phyloP scores from a whole-genome alignment of 2,329 filamentous ascomycete species.

The Nemania sp. region DNA sequence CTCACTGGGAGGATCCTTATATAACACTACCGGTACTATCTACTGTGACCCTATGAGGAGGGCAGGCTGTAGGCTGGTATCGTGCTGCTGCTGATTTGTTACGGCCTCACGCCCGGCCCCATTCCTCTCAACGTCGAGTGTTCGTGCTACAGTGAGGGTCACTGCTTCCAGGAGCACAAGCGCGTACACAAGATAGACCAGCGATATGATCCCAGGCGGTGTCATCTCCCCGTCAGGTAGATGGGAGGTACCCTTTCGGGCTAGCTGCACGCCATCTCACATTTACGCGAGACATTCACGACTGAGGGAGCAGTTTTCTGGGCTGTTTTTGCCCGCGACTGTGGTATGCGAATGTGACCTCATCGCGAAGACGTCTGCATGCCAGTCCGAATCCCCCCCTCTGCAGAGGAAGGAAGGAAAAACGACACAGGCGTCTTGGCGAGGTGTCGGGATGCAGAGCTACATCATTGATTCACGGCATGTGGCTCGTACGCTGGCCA shows the following conservation, averaged over 20 bases:
- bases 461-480: slow-evolving; percentile 1
- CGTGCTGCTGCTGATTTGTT: too few species aligned
- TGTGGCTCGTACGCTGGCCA: neutral
- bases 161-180: neutral
- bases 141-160: neutral
- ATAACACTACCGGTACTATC: too few species aligned
- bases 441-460: slow-evolving; percentile 17
- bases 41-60: too few species aligned
- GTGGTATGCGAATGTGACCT: neutral
- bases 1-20: neutral
- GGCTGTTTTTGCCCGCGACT: neutral
- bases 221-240: neutral
- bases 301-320: neutral
- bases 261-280: slow-evolving; percentile 20
- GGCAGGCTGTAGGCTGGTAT: too few species aligned
- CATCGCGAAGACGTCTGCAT: slow-evolving; percentile 2
- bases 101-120: neutral
- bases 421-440: slow-evolving; percentile 1
- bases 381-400: slow-evolving; percentile 9
- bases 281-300: slow-evolving; percentile 25
- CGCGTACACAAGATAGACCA: neutral
- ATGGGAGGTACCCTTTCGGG: neutral
- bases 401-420: slow-evolving; percentile 10
- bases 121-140: too few species aligned
- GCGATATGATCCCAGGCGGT: neutral